phyloP scores from a whole-genome alignment of 1,139 yeast species.

The Kluyveromyces sp. region DNA sequence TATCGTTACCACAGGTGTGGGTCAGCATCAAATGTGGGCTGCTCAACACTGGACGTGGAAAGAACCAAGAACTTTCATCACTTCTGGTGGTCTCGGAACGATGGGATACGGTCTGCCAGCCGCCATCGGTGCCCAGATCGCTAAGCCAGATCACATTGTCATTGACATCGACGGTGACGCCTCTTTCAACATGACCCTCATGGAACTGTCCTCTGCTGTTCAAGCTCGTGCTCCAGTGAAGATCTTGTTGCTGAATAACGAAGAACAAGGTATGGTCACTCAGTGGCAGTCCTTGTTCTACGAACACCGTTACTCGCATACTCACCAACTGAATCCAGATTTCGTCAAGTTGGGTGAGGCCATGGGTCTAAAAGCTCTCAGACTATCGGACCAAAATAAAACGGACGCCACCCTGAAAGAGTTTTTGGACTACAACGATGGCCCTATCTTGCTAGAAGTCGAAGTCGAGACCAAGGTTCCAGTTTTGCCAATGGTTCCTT shows the following conservation, averaged over 20 bases:
- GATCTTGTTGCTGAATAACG: conserved; percentile 83
- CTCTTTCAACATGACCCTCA: conserved; percentile 92
- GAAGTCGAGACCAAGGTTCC: conserved; percentile 93
- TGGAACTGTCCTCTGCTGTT: conserved; percentile 87
- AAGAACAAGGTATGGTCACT: conserved; percentile 99
- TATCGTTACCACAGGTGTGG: conserved; percentile 94
- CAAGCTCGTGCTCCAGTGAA: conserved; percentile 90
- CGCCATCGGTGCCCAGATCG: conserved; percentile 97
- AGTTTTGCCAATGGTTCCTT: conserved; percentile 97
- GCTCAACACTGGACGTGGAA: conserved; percentile 96
- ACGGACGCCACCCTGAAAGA: conserved; percentile 55
- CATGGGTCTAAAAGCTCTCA: conserved; percentile 84
- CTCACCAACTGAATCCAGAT: conserved; percentile 92
- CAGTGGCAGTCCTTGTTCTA: conserved; percentile 98
- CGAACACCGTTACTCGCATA: conserved; percentile 93
- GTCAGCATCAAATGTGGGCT: conserved; percentile 99
- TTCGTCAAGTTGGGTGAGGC: conserved; percentile 90
- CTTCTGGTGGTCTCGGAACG: conserved; percentile 98
- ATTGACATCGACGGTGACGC: conserved; percentile 99
- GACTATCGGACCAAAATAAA: conserved; percentile 63
- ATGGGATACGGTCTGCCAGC: conserved; percentile 98
- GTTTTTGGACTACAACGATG: conserved; percentile 59
- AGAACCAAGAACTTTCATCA: conserved; percentile 83
- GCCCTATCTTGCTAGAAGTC: conserved; percentile 89
- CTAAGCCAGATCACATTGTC: conserved; percentile 88